Evolutionary conservation across 345 rosid species (phyloP).

Genomic region (Bruguiera parviflora): DNA sequence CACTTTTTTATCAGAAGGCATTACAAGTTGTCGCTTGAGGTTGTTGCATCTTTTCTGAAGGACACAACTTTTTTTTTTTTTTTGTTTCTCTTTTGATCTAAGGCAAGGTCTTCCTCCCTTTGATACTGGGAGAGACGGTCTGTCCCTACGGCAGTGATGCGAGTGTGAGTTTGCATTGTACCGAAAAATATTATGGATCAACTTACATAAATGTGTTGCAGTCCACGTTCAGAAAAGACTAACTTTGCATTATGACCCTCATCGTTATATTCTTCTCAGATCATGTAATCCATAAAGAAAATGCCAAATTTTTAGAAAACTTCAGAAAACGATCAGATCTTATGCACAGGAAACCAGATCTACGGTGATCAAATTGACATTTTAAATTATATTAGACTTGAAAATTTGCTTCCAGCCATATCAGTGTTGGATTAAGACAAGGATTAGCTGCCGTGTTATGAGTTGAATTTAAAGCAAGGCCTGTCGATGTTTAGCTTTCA

Average conservation of each 20-base stretch:
- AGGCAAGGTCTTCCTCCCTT: background rate
- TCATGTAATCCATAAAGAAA: too few species aligned
- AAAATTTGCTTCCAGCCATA: background rate
- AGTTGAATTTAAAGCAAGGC: conserved; percentile 11
- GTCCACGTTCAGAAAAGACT: background rate
- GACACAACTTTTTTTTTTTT: background rate
- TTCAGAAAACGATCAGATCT: too few species aligned
- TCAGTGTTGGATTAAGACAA: conserved; percentile 5
- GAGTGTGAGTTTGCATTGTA: too few species aligned
- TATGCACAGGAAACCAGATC: too few species aligned
- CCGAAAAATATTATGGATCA: too few species aligned
- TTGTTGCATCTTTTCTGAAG: conserved; percentile 2
- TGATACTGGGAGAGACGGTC: background rate
- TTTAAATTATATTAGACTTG: background rate
- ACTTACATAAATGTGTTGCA: too few species aligned
- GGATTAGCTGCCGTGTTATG: background rate
- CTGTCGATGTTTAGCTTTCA: background rate
- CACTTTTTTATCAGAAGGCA: conserved; percentile 15
- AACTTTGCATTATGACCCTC: background rate
- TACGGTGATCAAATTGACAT: background rate
- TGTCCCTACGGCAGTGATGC: too few species aligned
- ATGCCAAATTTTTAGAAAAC: too few species aligned
- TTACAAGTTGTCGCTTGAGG: conserved; percentile 21
- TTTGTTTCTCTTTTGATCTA: background rate
- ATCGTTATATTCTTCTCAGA: too few species aligned